These are phyloP conservation scores for Xylaria sp. DNA, from an alignment of 2,329 filamentous ascomycete species.

Conservation along the genomic window DNA sequence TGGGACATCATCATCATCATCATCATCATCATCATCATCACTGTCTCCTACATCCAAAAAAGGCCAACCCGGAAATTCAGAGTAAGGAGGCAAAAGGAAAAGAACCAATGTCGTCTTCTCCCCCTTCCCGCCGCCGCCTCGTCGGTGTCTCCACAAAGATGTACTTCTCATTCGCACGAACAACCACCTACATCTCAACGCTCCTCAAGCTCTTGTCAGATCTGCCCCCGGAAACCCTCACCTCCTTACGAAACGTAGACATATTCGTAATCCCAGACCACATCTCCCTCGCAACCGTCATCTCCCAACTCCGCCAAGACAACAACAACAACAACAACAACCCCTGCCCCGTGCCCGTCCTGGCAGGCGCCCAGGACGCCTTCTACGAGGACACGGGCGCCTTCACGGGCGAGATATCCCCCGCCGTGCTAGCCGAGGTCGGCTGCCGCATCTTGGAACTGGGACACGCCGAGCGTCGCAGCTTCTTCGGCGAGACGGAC, in stretches of 20 bases:
- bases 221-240: conserved; percentile 45
- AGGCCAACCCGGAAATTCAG: neutral
- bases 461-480: conserved; percentile 81
- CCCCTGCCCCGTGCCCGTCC: conserved; percentile 61
- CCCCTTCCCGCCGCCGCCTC: conserved; percentile 61
- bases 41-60: neutral
- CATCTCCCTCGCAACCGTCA: conserved; percentile 68
- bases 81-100: neutral
- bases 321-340: conserved; percentile 52
- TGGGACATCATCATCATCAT: too few relatives aligned
- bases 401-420: conserved; percentile 82
- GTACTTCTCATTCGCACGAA: conserved; percentile 78
- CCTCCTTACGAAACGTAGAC: conserved; percentile 43
- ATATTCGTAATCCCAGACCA: conserved; percentile 84
- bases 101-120: conserved; percentile 30
- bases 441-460: conserved; percentile 80
- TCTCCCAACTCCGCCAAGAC: conserved; percentile 60
- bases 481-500: conserved; percentile 80
- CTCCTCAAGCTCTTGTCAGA: conserved; percentile 60
- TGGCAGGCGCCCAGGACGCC: conserved; percentile 80
- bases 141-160: conserved; percentile 81
- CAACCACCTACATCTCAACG: conserved; percentile 63
- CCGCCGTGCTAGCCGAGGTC: conserved; percentile 71
- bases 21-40: too few relatives aligned
- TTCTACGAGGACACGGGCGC: conserved; percentile 76